Percentiles rank a stretch among this genome's conserved stretches.
phyloP scores from a whole-genome alignment of 78 protist genomes.

The Speleostelium caveatum region DNA sequence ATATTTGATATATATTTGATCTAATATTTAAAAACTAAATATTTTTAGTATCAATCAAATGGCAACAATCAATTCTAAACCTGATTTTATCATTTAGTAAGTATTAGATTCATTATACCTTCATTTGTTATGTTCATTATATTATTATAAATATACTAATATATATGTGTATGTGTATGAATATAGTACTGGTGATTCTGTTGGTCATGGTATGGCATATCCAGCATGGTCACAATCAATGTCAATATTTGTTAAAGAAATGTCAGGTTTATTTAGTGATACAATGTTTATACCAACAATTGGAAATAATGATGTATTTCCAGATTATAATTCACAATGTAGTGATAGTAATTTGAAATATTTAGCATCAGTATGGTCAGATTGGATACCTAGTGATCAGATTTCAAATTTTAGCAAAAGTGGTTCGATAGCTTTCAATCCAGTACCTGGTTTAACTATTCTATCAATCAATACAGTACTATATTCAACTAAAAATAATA shows the following conservation, averaged over 20 bases:
- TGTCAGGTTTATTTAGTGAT: background rate
- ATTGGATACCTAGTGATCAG: slow-evolving; percentile 60
- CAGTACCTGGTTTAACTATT: slow-evolving; percentile 27
- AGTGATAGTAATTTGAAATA: slow-evolving; percentile 45
- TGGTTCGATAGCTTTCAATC: slow-evolving; percentile 32
- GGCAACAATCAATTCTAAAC: slow-evolving; percentile 5
- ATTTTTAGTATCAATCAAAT: slow-evolving; percentile 19
- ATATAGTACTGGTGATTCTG: slow-evolving; percentile 64
- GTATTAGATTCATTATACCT: background rate
- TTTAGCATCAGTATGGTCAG: slow-evolving; percentile 21
- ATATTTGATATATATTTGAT: too few relatives aligned
- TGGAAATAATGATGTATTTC: slow-evolving; percentile 77
- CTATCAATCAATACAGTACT: slow-evolving; percentile 56
- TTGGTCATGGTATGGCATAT: slow-evolving; percentile 55
- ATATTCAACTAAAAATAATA: slow-evolving; percentile 32
- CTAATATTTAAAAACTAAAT: too few relatives aligned
- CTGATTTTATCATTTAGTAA: slow-evolving; percentile 60
- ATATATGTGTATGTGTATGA: background rate
- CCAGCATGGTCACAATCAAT: slow-evolving; percentile 38
- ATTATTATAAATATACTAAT: background rate
- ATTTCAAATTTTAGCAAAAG: background rate
- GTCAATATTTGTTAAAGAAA: slow-evolving; percentile 14
- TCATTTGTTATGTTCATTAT: background rate
- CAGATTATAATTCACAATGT: slow-evolving; percentile 75
- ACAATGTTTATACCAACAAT: slow-evolving; percentile 58